Conservation (phyloP, 2,329 filamentous ascomycete genomes). For the Epichloe hybrida region DNA sequence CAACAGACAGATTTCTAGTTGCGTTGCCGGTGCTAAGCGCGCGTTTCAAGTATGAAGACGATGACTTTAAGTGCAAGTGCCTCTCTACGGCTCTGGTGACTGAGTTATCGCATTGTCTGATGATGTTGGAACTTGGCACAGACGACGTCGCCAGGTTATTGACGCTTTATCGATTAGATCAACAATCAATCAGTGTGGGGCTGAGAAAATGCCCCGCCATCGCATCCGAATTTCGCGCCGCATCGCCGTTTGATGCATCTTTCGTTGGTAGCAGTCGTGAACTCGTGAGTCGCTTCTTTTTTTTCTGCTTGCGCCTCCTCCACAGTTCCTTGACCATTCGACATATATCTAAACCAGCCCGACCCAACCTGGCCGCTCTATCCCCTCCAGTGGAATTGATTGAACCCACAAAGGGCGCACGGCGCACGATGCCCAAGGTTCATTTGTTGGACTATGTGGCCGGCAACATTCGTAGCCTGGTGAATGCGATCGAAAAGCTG, state of each 20-base stretch:
- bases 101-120: not conserved
- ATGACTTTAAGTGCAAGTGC: not conserved
- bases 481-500: conserved; percentile 93
- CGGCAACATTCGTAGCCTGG: conserved; percentile 88
- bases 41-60: not conserved
- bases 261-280: not conserved
- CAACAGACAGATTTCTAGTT: not conserved
- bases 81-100: too few relatives aligned
- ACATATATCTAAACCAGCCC: not conserved
- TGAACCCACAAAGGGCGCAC: conserved; percentile 12
- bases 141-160: too few relatives aligned
- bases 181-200: too few relatives aligned
- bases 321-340: not conserved
- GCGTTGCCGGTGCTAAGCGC: not conserved
- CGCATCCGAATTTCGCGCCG: conserved; percentile 7
- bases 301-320: not conserved
- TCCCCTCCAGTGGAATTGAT: too few relatives aligned
- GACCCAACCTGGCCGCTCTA: too few relatives aligned
- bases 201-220: conserved; percentile 13
- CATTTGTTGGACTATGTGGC: conserved; percentile 81
- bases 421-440: conserved; percentile 52
- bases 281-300: not conserved
- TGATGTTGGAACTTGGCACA: too few relatives aligned
- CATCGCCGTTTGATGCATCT: not conserved
- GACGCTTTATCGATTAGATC: too few relatives aligned